A percentile compares a stretch with the other conserved stretches of the same genome.
Conservation (phyloP, 2,329 filamentous ascomycete species). For the Calonectria montana region DNA sequence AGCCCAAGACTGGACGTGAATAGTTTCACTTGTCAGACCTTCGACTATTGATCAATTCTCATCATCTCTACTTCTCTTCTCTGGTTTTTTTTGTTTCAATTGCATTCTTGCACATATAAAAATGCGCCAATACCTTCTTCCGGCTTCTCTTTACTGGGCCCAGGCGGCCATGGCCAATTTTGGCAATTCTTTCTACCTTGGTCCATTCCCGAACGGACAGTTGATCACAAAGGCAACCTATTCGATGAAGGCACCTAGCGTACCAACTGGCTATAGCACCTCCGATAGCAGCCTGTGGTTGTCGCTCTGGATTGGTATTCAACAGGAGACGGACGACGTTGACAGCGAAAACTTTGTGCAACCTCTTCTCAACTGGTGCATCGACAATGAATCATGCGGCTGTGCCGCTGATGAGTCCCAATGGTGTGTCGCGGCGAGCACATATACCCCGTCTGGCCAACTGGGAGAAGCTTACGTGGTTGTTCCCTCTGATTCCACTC, state of each 20-base stretch:
- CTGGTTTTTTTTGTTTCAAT: not conserved
- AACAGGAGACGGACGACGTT: not conserved
- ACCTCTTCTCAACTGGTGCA: not conserved
- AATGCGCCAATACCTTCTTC: not conserved
- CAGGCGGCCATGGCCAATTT: not conserved
- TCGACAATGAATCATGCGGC: not conserved
- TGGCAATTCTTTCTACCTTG: slow-evolving; percentile 1
- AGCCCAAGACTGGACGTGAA: not conserved
- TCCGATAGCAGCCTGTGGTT: not conserved
- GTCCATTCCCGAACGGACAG: not conserved
- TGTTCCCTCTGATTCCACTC: not conserved
- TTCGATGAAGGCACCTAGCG: not conserved
- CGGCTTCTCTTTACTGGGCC: not conserved
- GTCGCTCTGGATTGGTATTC: not conserved
- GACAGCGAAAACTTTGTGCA: not conserved
- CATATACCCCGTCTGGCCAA: not conserved
- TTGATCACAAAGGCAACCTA: not conserved
- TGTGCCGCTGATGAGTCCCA: not conserved
- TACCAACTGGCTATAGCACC: not conserved
- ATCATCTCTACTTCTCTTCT: no score
- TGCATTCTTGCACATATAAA: not conserved
- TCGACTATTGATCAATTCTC: not conserved
- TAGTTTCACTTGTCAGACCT: not conserved
- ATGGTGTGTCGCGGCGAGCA: not conserved
- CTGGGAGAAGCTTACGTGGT: not conserved